Percentiles rank a stretch among this genome's conserved stretches.
phyloP scores from a whole-genome alignment of 2,329 filamentous ascomycete species.

The Colletotrichum somersetense region DNA sequence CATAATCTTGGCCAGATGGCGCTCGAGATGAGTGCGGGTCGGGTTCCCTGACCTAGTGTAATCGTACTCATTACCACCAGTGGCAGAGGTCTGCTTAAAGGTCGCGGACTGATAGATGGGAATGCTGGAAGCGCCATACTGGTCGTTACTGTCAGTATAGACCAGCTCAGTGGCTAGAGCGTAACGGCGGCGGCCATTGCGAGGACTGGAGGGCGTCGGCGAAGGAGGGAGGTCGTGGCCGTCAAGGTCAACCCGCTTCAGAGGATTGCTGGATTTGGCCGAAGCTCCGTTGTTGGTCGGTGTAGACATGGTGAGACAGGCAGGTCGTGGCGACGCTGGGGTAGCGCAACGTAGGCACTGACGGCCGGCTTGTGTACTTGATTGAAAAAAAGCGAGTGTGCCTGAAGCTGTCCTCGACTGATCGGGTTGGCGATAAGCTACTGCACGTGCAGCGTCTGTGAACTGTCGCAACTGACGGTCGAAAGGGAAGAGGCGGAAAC shows the following conservation, averaged over 20 bases:
- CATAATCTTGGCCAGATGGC: slow-evolving; percentile 99
- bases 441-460: not conserved
- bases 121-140: slow-evolving; percentile 96
- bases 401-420: not conserved
- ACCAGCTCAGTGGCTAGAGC: slow-evolving; percentile 96
- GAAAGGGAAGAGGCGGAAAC: not conserved
- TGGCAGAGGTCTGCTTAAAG: slow-evolving; percentile 91
- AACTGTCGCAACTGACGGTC: slow-evolving; percentile 6
- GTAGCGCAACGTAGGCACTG: slow-evolving; percentile 1
- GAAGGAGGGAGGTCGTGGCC: slow-evolving; percentile 91
- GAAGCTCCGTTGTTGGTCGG: slow-evolving; percentile 33
- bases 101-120: slow-evolving; percentile 99
- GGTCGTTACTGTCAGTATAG: slow-evolving; percentile 94
- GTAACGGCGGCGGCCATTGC: slow-evolving; percentile 84
- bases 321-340: slow-evolving; percentile 4
- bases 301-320: slow-evolving; percentile 37
- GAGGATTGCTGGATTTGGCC: slow-evolving; percentile 49
- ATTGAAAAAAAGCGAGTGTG: not conserved
- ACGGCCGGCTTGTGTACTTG: not conserved
- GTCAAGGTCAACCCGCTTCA: slow-evolving; percentile 79
- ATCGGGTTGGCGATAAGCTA: not conserved
- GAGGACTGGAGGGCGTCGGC: slow-evolving; percentile 91
- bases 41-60: slow-evolving; percentile 98
- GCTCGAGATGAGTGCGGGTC: slow-evolving; percentile 93
- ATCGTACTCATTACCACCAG: slow-evolving; percentile 90